phyloP scores from a whole-genome alignment of 1,139 yeast species.

The Sugiyamaella castrensis region DNA sequence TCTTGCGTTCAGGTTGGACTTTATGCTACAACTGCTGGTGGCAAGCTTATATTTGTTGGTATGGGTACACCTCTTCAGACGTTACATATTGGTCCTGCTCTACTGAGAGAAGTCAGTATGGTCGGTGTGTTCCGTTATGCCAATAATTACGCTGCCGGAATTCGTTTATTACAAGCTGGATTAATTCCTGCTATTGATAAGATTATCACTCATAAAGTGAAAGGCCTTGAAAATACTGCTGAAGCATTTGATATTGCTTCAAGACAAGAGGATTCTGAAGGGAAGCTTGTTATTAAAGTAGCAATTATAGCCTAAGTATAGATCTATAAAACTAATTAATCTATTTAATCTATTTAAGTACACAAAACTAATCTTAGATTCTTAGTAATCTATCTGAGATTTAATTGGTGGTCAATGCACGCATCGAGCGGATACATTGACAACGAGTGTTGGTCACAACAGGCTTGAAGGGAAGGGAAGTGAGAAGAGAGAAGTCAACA shows the following conservation, averaged over 20 bases:
- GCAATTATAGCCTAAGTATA: constrained; percentile 21
- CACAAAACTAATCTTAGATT: too few species aligned
- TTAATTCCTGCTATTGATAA: constrained; percentile 28
- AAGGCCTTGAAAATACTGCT: constrained; percentile 29
- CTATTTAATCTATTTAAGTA: too few species aligned
- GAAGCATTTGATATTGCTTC: constrained; percentile 35
- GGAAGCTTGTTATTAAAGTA: constrained; percentile 33
- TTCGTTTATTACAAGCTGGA: constrained; percentile 27
- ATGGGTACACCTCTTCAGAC: constrained; percentile 36
- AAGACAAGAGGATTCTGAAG: constrained; percentile 30
- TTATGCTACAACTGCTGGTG: constrained; percentile 39
- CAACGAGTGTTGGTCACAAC: too few species aligned
- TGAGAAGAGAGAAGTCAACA: too few species aligned
- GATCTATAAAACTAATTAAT: background rate
- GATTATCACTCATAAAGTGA: constrained; percentile 31
- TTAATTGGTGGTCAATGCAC: too few species aligned
- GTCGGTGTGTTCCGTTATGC: constrained; percentile 36
- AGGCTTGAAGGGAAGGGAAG: too few species aligned
- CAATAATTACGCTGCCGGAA: constrained; percentile 32
- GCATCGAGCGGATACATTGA: too few species aligned
- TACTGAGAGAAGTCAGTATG: constrained; percentile 33
- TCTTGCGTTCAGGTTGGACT: constrained; percentile 35
- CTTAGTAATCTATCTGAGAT: too few species aligned
- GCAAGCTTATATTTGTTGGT: constrained; percentile 33
- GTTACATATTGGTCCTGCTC: constrained; percentile 34